Evolutionary conservation across 805 yeast genomes (phyloP).

Genomic region (Trichomonascus vanleenenianus): DNA sequence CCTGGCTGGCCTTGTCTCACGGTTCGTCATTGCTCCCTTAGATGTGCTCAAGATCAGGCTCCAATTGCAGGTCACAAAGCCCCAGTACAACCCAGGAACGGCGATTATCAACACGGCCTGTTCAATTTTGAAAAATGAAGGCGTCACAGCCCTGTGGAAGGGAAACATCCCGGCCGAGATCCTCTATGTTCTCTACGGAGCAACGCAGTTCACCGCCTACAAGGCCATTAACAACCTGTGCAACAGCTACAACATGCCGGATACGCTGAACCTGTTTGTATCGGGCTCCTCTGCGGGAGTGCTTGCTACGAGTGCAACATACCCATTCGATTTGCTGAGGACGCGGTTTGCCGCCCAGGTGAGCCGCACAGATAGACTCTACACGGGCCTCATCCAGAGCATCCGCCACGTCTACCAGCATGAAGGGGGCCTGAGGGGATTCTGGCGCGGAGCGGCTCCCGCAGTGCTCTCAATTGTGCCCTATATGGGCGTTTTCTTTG

Average conservation of each 20-base stretch:
- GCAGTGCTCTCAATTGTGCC: conserved; percentile 58
- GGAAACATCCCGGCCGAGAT: conserved; percentile 91
- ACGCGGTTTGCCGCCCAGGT: conserved; percentile 73
- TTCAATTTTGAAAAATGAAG: conserved; percentile 52
- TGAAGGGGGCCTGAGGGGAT: conserved; percentile 39
- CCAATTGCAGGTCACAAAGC: conserved; percentile 42
- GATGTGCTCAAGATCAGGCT: conserved; percentile 72
- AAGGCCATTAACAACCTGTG: conserved; percentile 44
- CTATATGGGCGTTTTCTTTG: conserved; percentile 68
- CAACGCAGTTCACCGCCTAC: conserved; percentile 71
- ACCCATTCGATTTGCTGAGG: conserved; percentile 85
- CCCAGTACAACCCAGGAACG: conserved; percentile 15
- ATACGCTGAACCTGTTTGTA: conserved; percentile 39
- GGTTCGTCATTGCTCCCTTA: conserved; percentile 65
- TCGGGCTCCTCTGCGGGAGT: conserved; percentile 78
- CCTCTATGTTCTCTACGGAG: conserved; percentile 81
- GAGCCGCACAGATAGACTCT: conserved; percentile 20
- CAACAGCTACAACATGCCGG: conserved; percentile 27
- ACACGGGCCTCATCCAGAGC: conserved; percentile 24
- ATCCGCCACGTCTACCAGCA: conserved; percentile 27
- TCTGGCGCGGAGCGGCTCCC: conserved; percentile 42
- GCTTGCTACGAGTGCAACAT: conserved; percentile 62
- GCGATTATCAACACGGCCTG: conserved; percentile 27
- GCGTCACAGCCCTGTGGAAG: conserved; percentile 79
- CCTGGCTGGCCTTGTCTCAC: conserved; percentile 54